These are phyloP conservation scores for Ustilago curta DNA, from an alignment of 1,284 basidiomycete genomes.

Conservation along the genomic window DNA sequence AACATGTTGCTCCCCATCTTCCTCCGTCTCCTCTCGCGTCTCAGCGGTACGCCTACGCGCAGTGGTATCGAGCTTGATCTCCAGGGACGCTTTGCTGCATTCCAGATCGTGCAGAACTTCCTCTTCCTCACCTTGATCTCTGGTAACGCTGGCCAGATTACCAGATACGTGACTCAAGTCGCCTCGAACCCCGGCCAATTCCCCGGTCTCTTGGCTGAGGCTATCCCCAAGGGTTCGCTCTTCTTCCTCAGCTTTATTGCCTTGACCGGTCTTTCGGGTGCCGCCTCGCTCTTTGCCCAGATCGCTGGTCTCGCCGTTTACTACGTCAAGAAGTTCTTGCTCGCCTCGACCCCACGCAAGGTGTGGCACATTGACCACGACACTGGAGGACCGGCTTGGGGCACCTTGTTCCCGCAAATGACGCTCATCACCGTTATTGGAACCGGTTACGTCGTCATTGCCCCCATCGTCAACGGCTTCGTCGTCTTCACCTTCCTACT, in stretches of 20 bases:
- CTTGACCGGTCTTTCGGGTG: conserved; percentile 70
- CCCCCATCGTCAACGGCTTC: conserved; percentile 93
- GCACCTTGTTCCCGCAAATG: conserved; percentile 75
- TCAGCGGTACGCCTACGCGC: conserved; percentile 83
- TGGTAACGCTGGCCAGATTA: conserved; percentile 52
- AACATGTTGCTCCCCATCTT: conserved; percentile 92
- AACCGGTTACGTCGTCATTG: conserved; percentile 83
- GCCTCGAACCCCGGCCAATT: conserved; percentile 43
- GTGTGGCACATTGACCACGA: conserved; percentile 82
- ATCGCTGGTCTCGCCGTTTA: conserved; percentile 81
- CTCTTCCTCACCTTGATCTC: conserved; percentile 65
- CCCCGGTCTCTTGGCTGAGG: conserved; percentile 69
- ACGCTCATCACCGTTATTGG: conserved; percentile 63
- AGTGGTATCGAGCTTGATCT: conserved; percentile 87
- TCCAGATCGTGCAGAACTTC: conserved; percentile 75
- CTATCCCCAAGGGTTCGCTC: conserved; percentile 85
- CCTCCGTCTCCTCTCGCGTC: conserved; percentile 79
- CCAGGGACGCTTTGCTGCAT: conserved; percentile 91
- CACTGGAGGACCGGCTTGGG: conserved; percentile 80
- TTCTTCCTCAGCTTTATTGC: conserved; percentile 89
- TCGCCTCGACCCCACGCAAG: conserved; percentile 89
- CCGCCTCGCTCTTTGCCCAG: conserved; percentile 83
- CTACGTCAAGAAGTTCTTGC: conserved; percentile 84
- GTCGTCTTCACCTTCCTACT: conserved; percentile 83
- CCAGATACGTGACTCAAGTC: conserved; percentile 42